phyloP scores from a whole-genome alignment of 2,329 filamentous ascomycete genomes.

The Penicillium oxalicum region DNA sequence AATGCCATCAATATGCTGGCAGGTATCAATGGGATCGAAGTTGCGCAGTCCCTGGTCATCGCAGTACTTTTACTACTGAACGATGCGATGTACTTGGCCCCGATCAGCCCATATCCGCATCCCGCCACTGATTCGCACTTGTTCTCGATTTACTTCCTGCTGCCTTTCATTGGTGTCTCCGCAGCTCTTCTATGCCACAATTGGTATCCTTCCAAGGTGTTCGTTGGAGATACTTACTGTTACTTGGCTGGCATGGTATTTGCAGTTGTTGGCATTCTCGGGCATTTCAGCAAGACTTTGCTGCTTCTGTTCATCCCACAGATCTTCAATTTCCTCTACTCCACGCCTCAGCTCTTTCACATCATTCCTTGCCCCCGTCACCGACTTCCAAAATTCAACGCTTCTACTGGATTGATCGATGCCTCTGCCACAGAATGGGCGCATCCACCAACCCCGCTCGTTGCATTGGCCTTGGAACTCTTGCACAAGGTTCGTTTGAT shows the following conservation, averaged over 20 bases:
- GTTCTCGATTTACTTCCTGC: slow-evolving; percentile 88
- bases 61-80: slow-evolving; percentile 78
- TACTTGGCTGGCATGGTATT: slow-evolving; percentile 99
- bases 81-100: slow-evolving; percentile 75
- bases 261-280: slow-evolving; percentile 90
- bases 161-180: slow-evolving; percentile 92
- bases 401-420: slow-evolving; percentile 75
- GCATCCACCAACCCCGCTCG: slow-evolving; percentile 59
- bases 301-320: slow-evolving; percentile 86
- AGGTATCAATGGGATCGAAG: slow-evolving; percentile 97
- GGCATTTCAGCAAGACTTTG: slow-evolving; percentile 96
- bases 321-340: slow-evolving; percentile 95
- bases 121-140: slow-evolving; percentile 93
- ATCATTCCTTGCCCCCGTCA: slow-evolving; percentile 89
- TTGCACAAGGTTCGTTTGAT: slow-evolving; percentile 65
- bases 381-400: slow-evolving; percentile 82
- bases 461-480: slow-evolving; percentile 61
- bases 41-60: slow-evolving; percentile 87
- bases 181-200: slow-evolving; percentile 83
- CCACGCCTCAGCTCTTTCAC: slow-evolving; percentile 82
- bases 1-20: slow-evolving; percentile 99
- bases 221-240: slow-evolving; percentile 98
- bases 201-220: slow-evolving; percentile 91
- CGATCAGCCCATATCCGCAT: slow-evolving; percentile 73
- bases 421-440: slow-evolving; percentile 76